Conservation (phyloP, 768 basidiomycete species). For the Agrocybe chaxingu region DNA sequence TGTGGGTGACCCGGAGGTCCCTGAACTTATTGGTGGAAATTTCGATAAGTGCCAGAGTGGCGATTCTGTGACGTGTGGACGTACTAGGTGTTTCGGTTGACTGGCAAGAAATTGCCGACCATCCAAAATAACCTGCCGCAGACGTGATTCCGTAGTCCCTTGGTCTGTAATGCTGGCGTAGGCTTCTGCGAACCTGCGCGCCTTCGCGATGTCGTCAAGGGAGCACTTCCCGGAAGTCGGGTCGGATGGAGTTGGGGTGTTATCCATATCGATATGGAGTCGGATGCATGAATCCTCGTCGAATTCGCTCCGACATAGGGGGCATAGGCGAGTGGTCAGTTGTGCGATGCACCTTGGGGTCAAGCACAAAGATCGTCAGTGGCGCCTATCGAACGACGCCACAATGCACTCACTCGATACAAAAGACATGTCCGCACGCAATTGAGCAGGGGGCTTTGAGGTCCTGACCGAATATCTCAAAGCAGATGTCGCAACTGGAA, state of each 20-base stretch:
- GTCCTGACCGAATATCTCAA: constrained; percentile 56
- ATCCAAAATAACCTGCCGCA: constrained; percentile 50
- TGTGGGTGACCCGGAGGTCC: constrained; percentile 46
- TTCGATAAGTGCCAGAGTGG: constrained; percentile 1
- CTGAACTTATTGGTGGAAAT: constrained; percentile 34
- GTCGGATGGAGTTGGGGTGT: constrained; percentile 15
- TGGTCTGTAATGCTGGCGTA: constrained; percentile 52
- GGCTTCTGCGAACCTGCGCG: constrained; percentile 50
- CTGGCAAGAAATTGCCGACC: constrained; percentile 43
- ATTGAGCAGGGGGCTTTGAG: constrained; percentile 61
- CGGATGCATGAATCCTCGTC: constrained; percentile 41
- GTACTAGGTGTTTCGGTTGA: constrained; percentile 45
- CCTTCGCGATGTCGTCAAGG: constrained; percentile 37
- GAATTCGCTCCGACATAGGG: constrained; percentile 61
- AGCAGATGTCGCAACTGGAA: constrained; percentile 75
- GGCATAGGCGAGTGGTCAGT: constrained; percentile 49
- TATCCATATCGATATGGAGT: constrained; percentile 60
- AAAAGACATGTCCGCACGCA: constrained; percentile 72
- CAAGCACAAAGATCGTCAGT: constrained; percentile 4
- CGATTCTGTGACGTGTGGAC: constrained; percentile 10
- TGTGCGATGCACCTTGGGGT: constrained; percentile 51
- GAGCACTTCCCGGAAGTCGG: constrained; percentile 11
- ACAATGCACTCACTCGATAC: constrained; percentile 34
- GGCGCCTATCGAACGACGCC: not conserved
- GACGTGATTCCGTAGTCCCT: constrained; percentile 49